phyloP scores from a whole-genome alignment of 805 yeast species.

The Millerozyma acaciae region DNA sequence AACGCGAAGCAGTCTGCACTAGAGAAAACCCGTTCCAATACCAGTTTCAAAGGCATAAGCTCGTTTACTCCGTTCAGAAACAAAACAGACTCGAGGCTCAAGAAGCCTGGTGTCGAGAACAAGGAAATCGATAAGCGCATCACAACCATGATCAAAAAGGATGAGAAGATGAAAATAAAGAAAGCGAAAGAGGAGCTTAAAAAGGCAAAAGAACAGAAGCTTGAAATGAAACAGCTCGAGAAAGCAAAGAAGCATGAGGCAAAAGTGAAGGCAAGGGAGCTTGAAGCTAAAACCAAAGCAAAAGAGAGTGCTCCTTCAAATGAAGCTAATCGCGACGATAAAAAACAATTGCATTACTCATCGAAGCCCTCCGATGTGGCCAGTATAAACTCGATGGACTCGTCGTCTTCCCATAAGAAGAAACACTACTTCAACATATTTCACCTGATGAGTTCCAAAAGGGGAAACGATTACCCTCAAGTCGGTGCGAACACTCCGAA shows the following conservation, averaged over 20 bases:
- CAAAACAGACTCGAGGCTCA: neutral
- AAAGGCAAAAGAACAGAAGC: slow-evolving; percentile 1
- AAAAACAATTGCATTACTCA: no score
- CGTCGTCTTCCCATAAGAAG: slow-evolving; percentile 3
- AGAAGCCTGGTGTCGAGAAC: slow-evolving; percentile 10
- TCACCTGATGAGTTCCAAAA: slow-evolving; percentile 14
- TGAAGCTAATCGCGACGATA: no score
- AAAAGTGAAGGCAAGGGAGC: no score
- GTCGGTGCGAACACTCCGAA: no score
- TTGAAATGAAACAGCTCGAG: neutral
- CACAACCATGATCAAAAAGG: slow-evolving; percentile 28
- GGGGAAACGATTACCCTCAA: slow-evolving; percentile 12
- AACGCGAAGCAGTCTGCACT: slow-evolving; percentile 3
- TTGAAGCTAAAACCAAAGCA: slow-evolving; percentile 1
- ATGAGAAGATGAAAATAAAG: slow-evolving; percentile 20
- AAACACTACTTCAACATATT: slow-evolving; percentile 16
- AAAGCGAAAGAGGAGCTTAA: slow-evolving; percentile 9
- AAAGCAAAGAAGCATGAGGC: no score
- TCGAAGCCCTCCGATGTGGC: no score
- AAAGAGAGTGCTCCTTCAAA: neutral
- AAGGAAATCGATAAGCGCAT: slow-evolving; percentile 30
- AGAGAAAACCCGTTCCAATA: slow-evolving; percentile 13
- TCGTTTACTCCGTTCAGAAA: slow-evolving; percentile 29
- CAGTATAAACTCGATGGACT: neutral
- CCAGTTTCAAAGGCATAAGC: slow-evolving; percentile 22